phyloP scores from a whole-genome alignment of 768 basidiomycete genomes.

The Lactarius sp. region DNA sequence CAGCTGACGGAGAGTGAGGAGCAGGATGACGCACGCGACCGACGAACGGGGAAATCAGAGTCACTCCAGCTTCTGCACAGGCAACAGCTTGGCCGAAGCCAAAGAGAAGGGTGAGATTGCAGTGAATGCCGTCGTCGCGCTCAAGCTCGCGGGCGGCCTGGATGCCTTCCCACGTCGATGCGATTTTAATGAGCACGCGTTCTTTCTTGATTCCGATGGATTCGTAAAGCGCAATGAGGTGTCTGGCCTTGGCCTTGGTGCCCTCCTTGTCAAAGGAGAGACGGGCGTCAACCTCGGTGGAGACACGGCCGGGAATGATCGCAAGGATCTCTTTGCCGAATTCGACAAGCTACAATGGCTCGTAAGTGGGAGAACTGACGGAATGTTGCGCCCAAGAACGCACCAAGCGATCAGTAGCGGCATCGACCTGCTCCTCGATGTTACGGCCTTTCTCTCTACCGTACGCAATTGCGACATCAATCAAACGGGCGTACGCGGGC shows the following conservation, averaged over 20 bases:
- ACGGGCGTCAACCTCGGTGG: constrained; percentile 97
- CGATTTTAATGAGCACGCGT: constrained; percentile 97
- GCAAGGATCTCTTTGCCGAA: constrained; percentile 94
- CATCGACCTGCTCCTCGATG: constrained; percentile 67
- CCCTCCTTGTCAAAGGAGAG: constrained; percentile 94
- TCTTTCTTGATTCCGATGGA: constrained; percentile 92
- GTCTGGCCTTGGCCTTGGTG: constrained; percentile 86
- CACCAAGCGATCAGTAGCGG: constrained; percentile 87
- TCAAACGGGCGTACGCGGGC: constrained; percentile 74
- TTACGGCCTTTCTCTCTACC: constrained; percentile 79
- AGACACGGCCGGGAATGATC: constrained; percentile 97
- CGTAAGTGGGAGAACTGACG: constrained; percentile 5
- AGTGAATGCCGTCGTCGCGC: constrained; percentile 89
- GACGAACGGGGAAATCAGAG: constrained; percentile 98
- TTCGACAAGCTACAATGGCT: constrained; percentile 71
- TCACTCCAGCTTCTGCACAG: constrained; percentile 96
- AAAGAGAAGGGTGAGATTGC: constrained; percentile 98
- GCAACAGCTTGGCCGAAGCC: constrained; percentile 99
- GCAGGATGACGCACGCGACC: constrained; percentile 66
- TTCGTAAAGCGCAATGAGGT: constrained; percentile 91
- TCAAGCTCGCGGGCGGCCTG: constrained; percentile 97
- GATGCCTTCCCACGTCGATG: constrained; percentile 99
- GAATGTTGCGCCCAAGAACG: constrained; percentile 30
- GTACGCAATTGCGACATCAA: constrained; percentile 66
- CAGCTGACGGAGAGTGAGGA: constrained; percentile 1